A percentile compares a stretch with the other conserved stretches of the same genome.
phyloP scores from a whole-genome alignment of 495 filamentous ascomycete genomes.

The Podospora pseudoanserina region DNA sequence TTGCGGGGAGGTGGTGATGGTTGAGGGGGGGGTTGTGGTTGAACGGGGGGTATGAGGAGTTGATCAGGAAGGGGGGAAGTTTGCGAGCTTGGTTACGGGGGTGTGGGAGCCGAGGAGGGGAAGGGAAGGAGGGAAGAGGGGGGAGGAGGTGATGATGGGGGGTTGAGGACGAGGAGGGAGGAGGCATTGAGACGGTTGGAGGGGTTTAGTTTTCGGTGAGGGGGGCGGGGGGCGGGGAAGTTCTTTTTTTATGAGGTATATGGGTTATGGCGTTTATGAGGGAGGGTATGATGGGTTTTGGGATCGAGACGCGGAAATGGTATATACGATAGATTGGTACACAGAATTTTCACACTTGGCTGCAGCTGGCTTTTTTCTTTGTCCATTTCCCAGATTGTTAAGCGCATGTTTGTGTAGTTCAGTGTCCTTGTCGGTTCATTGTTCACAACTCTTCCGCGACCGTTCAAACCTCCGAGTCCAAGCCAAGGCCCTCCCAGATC shows the following conservation, averaged over 20 bases:
- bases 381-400: too few species aligned
- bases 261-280: background rate
- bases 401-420: too few species aligned
- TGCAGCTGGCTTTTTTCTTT: too few species aligned
- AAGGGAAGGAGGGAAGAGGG: background rate
- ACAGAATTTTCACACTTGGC: background rate
- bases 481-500: conserved; percentile 36
- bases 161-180: conserved; percentile 14
- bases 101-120: conserved; percentile 16
- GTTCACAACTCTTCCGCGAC: background rate
- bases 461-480: background rate
- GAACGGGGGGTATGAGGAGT: conserved; percentile 59
- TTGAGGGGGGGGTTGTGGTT: conserved; percentile 64
- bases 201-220: background rate
- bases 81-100: conserved; percentile 36
- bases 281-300: too few species aligned
- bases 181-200: conserved; percentile 17
- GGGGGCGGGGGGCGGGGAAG: too few species aligned
- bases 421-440: too few species aligned
- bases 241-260: background rate
- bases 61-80: conserved; percentile 41
- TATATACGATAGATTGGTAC: background rate
- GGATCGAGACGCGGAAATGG: background rate
- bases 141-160: background rate
- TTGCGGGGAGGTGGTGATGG: conserved; percentile 63